phyloP scores from a whole-genome alignment of 768 basidiomycete genomes.

The Boletus bicolor region DNA sequence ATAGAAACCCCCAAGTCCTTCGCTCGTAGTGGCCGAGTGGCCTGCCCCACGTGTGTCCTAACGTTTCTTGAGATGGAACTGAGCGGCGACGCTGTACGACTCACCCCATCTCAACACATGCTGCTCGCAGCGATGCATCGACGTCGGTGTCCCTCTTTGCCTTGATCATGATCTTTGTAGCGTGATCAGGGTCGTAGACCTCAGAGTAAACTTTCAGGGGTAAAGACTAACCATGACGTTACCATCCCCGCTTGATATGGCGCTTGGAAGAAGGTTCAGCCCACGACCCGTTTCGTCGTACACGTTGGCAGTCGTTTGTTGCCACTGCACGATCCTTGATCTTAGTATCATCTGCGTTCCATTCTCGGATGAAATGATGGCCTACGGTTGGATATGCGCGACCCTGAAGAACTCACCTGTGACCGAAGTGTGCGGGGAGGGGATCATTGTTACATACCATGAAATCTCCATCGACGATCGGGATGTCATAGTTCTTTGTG shows the following conservation, averaged over 20 bases:
- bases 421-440: not conserved
- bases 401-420: constrained; percentile 26
- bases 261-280: constrained; percentile 30
- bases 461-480: constrained; percentile 43
- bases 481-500: constrained; percentile 36
- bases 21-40: constrained; percentile 39
- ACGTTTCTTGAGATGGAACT: not conserved
- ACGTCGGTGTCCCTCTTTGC: constrained; percentile 43
- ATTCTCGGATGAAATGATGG: constrained; percentile 12
- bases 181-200: constrained; percentile 13
- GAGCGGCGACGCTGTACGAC: not conserved
- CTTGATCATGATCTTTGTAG: constrained; percentile 38
- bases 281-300: constrained; percentile 27
- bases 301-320: constrained; percentile 32
- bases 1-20: constrained; percentile 38
- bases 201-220: not conserved
- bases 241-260: constrained; percentile 38
- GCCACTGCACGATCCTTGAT: constrained; percentile 17
- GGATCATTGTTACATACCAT: constrained; percentile 31
- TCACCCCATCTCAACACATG: constrained; percentile 50
- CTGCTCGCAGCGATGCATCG: constrained; percentile 44
- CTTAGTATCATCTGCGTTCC: constrained; percentile 1
- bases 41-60: constrained; percentile 44
- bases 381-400: constrained; percentile 34
- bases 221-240: constrained; percentile 30